These are phyloP conservation scores for Colletotrichum acutatum DNA, from an alignment of 2,329 filamentous ascomycete species.

Conservation along the genomic window DNA sequence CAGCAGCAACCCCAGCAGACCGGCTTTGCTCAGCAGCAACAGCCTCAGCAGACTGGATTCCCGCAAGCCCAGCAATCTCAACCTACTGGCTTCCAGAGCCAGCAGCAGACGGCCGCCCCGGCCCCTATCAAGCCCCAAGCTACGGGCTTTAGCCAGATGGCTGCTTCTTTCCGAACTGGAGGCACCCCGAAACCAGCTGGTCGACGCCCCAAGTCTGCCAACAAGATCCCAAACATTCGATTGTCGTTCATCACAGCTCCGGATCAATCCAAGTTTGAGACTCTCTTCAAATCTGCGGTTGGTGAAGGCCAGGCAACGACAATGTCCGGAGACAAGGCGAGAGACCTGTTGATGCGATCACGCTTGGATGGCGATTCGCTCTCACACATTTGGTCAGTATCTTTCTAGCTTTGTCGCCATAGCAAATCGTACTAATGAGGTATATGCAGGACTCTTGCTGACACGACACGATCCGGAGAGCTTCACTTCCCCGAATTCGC, in stretches of 20 bases:
- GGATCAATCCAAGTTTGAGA: constrained; percentile 97
- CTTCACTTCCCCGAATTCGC: constrained; percentile 98
- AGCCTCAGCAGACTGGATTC: constrained; percentile 56
- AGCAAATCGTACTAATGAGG: constrained; percentile 37
- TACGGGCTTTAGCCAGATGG: constrained; percentile 75
- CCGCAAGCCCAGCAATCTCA: constrained; percentile 53
- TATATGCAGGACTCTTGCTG: constrained; percentile 79
- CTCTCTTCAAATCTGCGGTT: constrained; percentile 94
- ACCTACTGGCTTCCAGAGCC: constrained; percentile 57
- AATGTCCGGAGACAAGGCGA: constrained; percentile 91
- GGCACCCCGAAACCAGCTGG: constrained; percentile 57
- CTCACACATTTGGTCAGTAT: constrained; percentile 86
- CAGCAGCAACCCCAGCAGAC: constrained; percentile 50
- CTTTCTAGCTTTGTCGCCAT: background rate
- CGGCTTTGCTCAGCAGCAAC: constrained; percentile 53
- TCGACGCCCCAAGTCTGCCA: constrained; percentile 63
- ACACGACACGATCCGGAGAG: constrained; percentile 96
- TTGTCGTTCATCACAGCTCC: constrained; percentile 95
- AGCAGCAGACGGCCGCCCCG: constrained; percentile 62
- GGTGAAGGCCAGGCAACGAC: constrained; percentile 81
- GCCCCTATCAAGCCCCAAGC: constrained; percentile 71
- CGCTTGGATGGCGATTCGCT: constrained; percentile 88
- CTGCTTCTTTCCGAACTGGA: constrained; percentile 71
- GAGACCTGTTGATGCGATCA: constrained; percentile 88
- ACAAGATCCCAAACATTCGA: constrained; percentile 92